phyloP scores from a whole-genome alignment of 352 stramenopile genomes.

The Globisporangium spinosum region DNA sequence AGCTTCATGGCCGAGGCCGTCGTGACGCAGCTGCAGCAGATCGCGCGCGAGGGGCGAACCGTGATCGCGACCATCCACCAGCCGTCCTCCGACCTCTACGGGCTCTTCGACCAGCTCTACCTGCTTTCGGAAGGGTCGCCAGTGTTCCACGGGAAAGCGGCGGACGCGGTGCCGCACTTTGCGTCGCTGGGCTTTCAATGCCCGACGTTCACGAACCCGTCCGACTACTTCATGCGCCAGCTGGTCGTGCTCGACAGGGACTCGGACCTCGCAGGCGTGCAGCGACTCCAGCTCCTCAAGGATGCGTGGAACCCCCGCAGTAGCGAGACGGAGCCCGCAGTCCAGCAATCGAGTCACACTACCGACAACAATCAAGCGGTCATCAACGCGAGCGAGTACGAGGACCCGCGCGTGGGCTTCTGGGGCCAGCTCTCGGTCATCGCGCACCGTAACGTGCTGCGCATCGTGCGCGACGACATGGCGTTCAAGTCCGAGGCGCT shows the following conservation, averaged over 20 bases:
- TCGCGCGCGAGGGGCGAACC: constrained; percentile 81
- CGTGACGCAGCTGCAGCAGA: constrained; percentile 49
- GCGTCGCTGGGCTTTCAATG: constrained; percentile 44
- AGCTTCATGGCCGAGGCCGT: constrained; percentile 53
- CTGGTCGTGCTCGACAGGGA: constrained; percentile 45
- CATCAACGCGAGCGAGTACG: neutral
- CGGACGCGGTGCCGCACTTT: constrained; percentile 55
- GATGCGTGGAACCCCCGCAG: constrained; percentile 27
- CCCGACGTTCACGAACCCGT: constrained; percentile 52
- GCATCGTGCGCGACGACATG: no score
- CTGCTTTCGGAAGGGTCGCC: constrained; percentile 45
- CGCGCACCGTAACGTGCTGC: neutral
- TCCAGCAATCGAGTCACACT: no score
- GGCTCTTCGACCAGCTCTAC: constrained; percentile 56
- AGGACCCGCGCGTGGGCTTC: no score
- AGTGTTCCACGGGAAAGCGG: constrained; percentile 56
- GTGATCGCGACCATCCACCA: constrained; percentile 91
- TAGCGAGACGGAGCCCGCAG: no score
- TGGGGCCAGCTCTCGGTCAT: neutral
- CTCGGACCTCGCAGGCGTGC: constrained; percentile 24
- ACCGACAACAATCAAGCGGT: neutral
- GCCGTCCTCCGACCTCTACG: constrained; percentile 58
- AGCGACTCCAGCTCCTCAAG: constrained; percentile 31
- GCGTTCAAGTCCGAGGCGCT: no score
- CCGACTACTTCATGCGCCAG: constrained; percentile 65